Percentiles rank a stretch among this genome's conserved stretches.
phyloP scores from a whole-genome alignment of 306 rosid species.

The Dalbergia oliveri region DNA sequence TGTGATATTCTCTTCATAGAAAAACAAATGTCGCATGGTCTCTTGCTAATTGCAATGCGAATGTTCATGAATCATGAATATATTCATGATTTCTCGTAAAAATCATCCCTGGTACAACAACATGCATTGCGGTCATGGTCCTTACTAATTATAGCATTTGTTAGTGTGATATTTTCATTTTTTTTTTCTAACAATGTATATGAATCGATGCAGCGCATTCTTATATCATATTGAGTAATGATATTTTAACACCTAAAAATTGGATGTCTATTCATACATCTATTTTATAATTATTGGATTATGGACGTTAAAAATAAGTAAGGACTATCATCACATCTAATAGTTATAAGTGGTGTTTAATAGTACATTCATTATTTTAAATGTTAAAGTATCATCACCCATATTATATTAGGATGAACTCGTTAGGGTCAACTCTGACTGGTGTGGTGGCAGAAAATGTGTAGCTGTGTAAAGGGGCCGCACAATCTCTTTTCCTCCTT shows the following conservation, averaged over 20 bases:
- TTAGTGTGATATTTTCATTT: not conserved
- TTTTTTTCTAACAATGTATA: conserved; percentile 22
- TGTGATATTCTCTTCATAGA: conserved; percentile 39
- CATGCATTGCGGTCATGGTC: not conserved
- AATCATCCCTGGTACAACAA: not conserved
- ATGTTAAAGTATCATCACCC: no score
- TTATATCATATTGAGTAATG: no score
- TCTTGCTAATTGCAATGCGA: not conserved
- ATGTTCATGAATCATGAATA: conserved; percentile 16
- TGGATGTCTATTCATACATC: no score
- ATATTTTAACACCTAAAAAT: no score
- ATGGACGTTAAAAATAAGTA: no score
- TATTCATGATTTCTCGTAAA: conserved; percentile 1
- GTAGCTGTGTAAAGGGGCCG: not conserved
- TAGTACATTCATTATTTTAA: no score
- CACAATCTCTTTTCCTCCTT: no score
- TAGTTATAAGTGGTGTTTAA: no score
- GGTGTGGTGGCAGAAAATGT: not conserved
- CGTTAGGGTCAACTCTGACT: not conserved
- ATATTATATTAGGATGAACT: not conserved
- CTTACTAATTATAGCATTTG: not conserved
- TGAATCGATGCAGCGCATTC: not conserved
- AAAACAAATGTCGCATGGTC: not conserved
- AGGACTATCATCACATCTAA: no score
- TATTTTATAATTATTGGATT: no score